A percentile compares a stretch with the other conserved stretches of the same genome.
Conservation (phyloP, 2,329 filamentous ascomycete species). For the Exophiala phaeomuriformis region DNA sequence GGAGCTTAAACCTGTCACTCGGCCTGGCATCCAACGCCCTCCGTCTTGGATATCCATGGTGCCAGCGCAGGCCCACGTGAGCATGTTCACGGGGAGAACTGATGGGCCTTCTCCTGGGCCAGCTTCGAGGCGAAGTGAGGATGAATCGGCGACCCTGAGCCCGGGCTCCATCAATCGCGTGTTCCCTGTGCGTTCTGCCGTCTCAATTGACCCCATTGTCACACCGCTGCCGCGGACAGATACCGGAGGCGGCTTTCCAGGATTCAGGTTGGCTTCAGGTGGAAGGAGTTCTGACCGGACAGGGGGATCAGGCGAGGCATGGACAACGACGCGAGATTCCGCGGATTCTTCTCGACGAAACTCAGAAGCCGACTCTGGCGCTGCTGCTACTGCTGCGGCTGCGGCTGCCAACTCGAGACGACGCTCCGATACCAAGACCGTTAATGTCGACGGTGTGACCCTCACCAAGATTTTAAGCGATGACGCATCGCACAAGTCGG, state of each 20-base stretch:
- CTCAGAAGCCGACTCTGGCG: background rate
- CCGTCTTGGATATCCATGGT: constrained; percentile 12
- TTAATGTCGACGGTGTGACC: constrained; percentile 5
- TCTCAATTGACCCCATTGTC: constrained; percentile 58
- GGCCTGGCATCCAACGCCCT: constrained; percentile 5
- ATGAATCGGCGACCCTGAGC: constrained; percentile 18
- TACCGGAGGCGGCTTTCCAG: constrained; percentile 16
- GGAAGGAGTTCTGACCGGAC: background rate
- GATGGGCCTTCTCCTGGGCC: constrained; percentile 5
- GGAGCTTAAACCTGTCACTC: background rate
- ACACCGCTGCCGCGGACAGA: constrained; percentile 27
- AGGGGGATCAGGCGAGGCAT: background rate
- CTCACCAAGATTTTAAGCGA: constrained; percentile 12
- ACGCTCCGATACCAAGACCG: background rate
- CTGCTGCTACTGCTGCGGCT: background rate
- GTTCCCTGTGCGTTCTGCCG: constrained; percentile 73
- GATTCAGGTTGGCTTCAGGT: constrained; percentile 3
- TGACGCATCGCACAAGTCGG: constrained; percentile 14
- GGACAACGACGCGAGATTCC: background rate
- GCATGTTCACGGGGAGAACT: constrained; percentile 22
- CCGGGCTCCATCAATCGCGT: constrained; percentile 51
- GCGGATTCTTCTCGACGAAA: background rate
- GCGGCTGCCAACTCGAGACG: background rate
- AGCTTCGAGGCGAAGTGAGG: background rate
- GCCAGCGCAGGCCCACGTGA: constrained; percentile 15